Base-by-base conservation (phyloP, 2,329 filamentous ascomycete species). In the Dothideomycetes sp. region DNA sequence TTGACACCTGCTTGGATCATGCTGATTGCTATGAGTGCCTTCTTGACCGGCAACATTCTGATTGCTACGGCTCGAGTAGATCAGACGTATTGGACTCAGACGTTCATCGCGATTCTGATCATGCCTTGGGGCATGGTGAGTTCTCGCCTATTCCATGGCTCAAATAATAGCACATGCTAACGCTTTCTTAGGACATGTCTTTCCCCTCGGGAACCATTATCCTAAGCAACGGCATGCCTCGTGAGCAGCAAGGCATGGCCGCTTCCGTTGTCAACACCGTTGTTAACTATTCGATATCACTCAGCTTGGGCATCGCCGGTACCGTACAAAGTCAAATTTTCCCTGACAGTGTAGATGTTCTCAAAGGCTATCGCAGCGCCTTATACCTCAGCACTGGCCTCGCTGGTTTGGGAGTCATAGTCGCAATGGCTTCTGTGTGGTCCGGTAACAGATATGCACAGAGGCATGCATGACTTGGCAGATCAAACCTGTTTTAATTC, bases 261-360 rank as follows among this genome's bases (percentile, higher is more conserved):
- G 69, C 68, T 0, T 73, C 67, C 12, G 53, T 82, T 4, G 72
- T 81, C 22, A 76, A 70, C 42, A 81, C 77, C 0, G 64, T 79
- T 7, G 72, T 83, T 45, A 82, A 84, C 54, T 84, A 83, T 51
- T 72, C 70, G 41, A 81, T 83, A 22, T 75, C 74, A 1, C 56
- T 83, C 2, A 77, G 75, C 0, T 62, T 84, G 0, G 80, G 79
- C 0, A 69, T 84, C 31, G 78, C 78, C 0, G 77, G 77, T 0
- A 81, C 76, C 0, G 69, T 81, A 2, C 76, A 82, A 49, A 56
- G 58, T 1, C 7, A 38, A 9, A 18, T 24, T 14, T n/a, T 38
- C 9, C n/a, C 4, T 4, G 36, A 29, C 7, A 31, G 32, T 33
- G 9, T 27, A 5, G 36, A 29, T 17, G 7, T 12, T 5, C 14